A percentile compares a stretch with the other conserved stretches of the same genome.
Conservation (phyloP, 106 monocot species). For the Dendrobium catenatum region DNA sequence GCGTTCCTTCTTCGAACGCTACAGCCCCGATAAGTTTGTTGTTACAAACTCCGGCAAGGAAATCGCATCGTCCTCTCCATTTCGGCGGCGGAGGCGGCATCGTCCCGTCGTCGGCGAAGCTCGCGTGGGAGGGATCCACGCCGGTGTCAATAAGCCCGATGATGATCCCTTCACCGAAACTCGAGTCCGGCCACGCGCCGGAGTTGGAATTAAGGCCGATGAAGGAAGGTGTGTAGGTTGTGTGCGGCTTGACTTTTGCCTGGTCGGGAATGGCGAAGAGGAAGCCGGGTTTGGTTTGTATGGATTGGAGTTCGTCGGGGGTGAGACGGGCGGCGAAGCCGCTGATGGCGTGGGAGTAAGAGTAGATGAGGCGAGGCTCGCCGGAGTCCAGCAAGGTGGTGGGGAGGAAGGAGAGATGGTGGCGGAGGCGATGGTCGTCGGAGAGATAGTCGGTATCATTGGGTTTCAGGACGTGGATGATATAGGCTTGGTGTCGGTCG, state of each 20-base stretch:
- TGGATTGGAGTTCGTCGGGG: conserved; percentile 5
- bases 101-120: neutral
- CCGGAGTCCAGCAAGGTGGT: neutral
- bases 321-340: conserved; percentile 31
- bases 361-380: conserved; percentile 14
- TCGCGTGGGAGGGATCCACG: neutral
- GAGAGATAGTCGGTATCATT: neutral
- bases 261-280: neutral
- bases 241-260: neutral
- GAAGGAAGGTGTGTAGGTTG: conserved; percentile 25
- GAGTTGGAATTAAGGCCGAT: neutral
- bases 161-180: neutral
- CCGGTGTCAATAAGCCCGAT: conserved; percentile 12
- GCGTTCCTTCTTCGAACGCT: neutral
- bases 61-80: conserved; percentile 9
- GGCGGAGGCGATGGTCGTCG: conserved; percentile 7
- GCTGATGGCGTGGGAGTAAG: conserved; percentile 16
- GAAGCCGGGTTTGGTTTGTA: conserved; percentile 21
- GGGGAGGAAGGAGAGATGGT: conserved; percentile 27
- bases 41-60: conserved; percentile 5
- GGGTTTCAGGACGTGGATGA: conserved; percentile 5
- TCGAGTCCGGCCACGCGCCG: conserved; percentile 5
- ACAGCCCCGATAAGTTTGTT: conserved; percentile 14
- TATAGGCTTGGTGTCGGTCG: conserved; percentile 3
- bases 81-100: neutral